A percentile compares a stretch with the other conserved stretches of the same genome.
Conservation (phyloP, 2,329 filamentous ascomycete species). For the Neodidymelliopsis sp. region DNA sequence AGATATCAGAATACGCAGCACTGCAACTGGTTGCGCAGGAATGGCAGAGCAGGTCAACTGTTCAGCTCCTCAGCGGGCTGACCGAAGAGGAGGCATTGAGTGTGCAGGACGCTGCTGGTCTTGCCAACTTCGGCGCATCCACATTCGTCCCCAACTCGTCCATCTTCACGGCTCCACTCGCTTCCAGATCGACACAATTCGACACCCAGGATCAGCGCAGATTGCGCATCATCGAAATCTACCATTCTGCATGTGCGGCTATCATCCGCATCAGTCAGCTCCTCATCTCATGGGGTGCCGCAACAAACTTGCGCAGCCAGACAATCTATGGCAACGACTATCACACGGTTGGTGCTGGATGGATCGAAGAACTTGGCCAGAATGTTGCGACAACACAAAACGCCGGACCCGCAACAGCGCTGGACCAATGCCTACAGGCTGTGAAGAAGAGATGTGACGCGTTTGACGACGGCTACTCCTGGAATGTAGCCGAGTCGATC, state of each 20-base stretch:
- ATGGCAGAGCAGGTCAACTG: slow-evolving; percentile 80
- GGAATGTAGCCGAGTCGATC: slow-evolving; percentile 57
- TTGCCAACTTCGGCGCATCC: slow-evolving; percentile 67
- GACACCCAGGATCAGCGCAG: slow-evolving; percentile 68
- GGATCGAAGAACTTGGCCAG: slow-evolving; percentile 45
- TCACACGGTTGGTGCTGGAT: slow-evolving; percentile 38
- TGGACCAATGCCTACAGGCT: slow-evolving; percentile 57
- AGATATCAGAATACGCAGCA: slow-evolving; percentile 82
- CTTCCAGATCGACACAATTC: slow-evolving; percentile 54
- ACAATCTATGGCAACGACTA: slow-evolving; percentile 39
- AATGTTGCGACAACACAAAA: slow-evolving; percentile 40
- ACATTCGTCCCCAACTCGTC: slow-evolving; percentile 54
- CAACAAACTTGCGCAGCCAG: slow-evolving; percentile 35
- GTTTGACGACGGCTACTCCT: slow-evolving; percentile 53
- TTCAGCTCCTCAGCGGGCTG: slow-evolving; percentile 73
- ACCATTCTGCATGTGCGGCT: slow-evolving; percentile 74
- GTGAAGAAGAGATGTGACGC: slow-evolving; percentile 57
- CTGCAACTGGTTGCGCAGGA: slow-evolving; percentile 82
- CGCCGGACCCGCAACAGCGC: slow-evolving; percentile 49
- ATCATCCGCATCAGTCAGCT: slow-evolving; percentile 48
- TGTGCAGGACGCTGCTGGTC: slow-evolving; percentile 75
- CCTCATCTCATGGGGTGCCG: slow-evolving; percentile 45
- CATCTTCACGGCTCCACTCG: slow-evolving; percentile 41
- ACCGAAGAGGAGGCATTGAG: slow-evolving; percentile 81
- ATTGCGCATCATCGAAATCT: slow-evolving; percentile 72